These are phyloP conservation scores for Penicillium glabrum DNA, from an alignment of 2,329 filamentous ascomycete species.

Conservation along the genomic window DNA sequence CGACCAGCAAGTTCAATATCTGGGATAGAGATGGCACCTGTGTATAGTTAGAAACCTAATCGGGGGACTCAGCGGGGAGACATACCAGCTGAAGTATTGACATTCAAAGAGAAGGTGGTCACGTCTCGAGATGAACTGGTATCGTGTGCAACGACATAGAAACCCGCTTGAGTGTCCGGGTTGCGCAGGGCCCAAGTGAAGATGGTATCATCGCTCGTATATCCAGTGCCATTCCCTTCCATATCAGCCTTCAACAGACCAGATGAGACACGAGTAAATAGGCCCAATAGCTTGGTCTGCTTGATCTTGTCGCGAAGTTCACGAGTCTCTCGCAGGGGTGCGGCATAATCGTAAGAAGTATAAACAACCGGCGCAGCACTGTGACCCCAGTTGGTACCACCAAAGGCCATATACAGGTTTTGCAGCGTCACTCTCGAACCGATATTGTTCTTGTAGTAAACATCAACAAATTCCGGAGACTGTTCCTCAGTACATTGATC, in stretches of 20 bases:
- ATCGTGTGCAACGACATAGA: slow-evolving; percentile 52
- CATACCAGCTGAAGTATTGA: slow-evolving; percentile 49
- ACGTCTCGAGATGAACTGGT: slow-evolving; percentile 46
- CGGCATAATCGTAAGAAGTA: slow-evolving; percentile 47
- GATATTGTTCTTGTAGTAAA: slow-evolving; percentile 59
- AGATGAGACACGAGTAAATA: slow-evolving; percentile 55
- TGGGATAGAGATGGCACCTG: slow-evolving; percentile 32
- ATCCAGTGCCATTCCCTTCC: slow-evolving; percentile 56
- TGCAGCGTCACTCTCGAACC: slow-evolving; percentile 51
- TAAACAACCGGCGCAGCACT: slow-evolving; percentile 53
- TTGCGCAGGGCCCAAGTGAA: slow-evolving; percentile 56
- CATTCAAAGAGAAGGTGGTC: slow-evolving; percentile 48
- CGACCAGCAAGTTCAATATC: slow-evolving; percentile 52
- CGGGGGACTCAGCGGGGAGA: slow-evolving; percentile 10
- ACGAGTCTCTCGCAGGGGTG: slow-evolving; percentile 55
- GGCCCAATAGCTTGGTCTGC: slow-evolving; percentile 55
- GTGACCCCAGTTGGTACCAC: slow-evolving; percentile 59
- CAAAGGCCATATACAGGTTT: slow-evolving; percentile 55
- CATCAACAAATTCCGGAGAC: slow-evolving; percentile 50
- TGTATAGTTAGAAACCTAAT: slow-evolving; percentile 14
- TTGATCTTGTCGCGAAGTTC: slow-evolving; percentile 55
- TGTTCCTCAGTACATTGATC: slow-evolving; percentile 51
- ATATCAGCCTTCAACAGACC: slow-evolving; percentile 55
- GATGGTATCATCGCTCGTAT: slow-evolving; percentile 41
- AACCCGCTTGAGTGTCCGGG: slow-evolving; percentile 50